Conservation (phyloP, 148 eudicot species). For the Mesembryanthemum crystallinum region DNA sequence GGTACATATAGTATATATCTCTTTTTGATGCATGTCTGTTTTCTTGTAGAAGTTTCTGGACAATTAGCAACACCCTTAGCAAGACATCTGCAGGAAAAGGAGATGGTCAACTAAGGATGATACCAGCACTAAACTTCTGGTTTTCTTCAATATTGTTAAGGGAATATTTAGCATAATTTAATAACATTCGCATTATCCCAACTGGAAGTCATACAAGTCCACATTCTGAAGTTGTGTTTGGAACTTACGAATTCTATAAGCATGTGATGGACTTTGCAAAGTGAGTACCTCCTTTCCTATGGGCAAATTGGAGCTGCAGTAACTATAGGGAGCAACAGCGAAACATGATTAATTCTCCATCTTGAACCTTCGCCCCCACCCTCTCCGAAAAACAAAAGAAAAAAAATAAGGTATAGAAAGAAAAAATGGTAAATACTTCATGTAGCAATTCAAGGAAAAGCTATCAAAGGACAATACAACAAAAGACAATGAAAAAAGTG, state of each 20-base stretch:
- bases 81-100: constrained; percentile 48
- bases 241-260: constrained; percentile 71
- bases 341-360: not conserved
- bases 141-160: not conserved
- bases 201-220: not conserved
- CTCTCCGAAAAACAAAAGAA: too few species aligned
- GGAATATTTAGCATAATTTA: constrained; percentile 1
- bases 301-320: constrained; percentile 56
- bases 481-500: not conserved
- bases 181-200: not conserved
- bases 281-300: constrained; percentile 64
- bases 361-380: not conserved
- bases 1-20: constrained; percentile 88
- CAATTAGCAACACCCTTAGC: constrained; percentile 70
- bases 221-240: too few species aligned
- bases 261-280: constrained; percentile 55
- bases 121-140: not conserved
- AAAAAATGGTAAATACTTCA: too few species aligned
- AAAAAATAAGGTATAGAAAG: too few species aligned
- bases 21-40: constrained; percentile 81
- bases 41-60: constrained; percentile 90
- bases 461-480: not conserved
- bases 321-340: constrained; percentile 35
- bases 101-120: constrained; percentile 14
- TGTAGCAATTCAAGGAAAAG: too few species aligned